phyloP scores from a whole-genome alignment of 2,329 filamentous ascomycete species.

The Eutypa lata region DNA sequence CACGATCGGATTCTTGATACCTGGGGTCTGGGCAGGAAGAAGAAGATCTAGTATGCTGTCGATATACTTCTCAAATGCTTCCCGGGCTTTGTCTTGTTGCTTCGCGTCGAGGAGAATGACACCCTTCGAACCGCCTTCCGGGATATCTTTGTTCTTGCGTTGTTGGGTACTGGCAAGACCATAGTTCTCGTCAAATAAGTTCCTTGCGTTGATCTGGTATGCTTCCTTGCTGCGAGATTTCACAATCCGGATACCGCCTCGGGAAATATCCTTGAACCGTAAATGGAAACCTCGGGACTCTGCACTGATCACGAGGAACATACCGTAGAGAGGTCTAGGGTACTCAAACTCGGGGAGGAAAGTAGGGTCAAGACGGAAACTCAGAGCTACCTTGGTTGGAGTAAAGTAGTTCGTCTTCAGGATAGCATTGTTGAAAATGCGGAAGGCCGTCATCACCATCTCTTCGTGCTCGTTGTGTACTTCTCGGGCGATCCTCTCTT shows the following conservation, averaged over 20 bases:
- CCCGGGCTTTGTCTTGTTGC: slow-evolving; percentile 87
- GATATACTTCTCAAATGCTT: slow-evolving; percentile 99
- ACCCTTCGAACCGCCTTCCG: slow-evolving; percentile 96
- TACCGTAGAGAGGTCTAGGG: slow-evolving; percentile 88
- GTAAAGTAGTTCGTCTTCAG: slow-evolving; percentile 98
- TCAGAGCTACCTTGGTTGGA: slow-evolving; percentile 95
- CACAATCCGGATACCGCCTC: slow-evolving; percentile 96
- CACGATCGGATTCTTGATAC: slow-evolving; percentile 98
- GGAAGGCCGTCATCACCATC: slow-evolving; percentile 97
- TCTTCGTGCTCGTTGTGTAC: slow-evolving; percentile 91
- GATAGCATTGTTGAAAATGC: slow-evolving; percentile 88
- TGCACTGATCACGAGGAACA: slow-evolving; percentile 97
- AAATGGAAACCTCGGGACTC: slow-evolving; percentile 97
- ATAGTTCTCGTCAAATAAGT: slow-evolving; percentile 98
- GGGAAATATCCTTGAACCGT: slow-evolving; percentile 93
- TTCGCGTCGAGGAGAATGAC: slow-evolving; percentile 91
- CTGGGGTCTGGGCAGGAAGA: slow-evolving; percentile 82
- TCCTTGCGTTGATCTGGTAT: slow-evolving; percentile 93
- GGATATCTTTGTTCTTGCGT: slow-evolving; percentile 99
- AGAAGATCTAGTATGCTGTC: slow-evolving; percentile 96
- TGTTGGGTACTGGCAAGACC: slow-evolving; percentile 97
- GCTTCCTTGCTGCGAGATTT: slow-evolving; percentile 96
- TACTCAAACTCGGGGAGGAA: slow-evolving; percentile 94
- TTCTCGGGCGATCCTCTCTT: slow-evolving; percentile 74
- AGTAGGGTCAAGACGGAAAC: slow-evolving; percentile 85